Conservation (phyloP, 2,329 filamentous ascomycete species). For the Epichloe baconii region DNA sequence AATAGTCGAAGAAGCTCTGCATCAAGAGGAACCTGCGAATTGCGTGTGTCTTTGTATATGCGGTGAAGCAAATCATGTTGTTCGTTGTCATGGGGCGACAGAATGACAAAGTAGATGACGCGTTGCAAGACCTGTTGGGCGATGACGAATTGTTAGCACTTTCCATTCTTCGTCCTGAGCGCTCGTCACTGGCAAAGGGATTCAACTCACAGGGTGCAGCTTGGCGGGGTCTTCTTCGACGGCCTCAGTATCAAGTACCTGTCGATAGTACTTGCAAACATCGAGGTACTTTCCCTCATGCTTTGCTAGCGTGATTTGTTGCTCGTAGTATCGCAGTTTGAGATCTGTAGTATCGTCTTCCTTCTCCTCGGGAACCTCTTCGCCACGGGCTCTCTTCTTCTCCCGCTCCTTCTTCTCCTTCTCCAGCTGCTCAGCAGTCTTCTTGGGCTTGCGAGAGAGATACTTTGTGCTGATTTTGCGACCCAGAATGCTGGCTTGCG, state of each 20-base stretch:
- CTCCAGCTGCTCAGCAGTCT: constrained; percentile 76
- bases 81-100: constrained; percentile 95
- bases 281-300: constrained; percentile 97
- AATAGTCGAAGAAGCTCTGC: constrained; percentile 85
- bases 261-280: constrained; percentile 94
- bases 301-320: constrained; percentile 90
- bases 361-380: constrained; percentile 65
- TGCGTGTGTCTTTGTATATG: constrained; percentile 74
- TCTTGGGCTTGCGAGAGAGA: constrained; percentile 80
- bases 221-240: constrained; percentile 83
- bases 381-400: constrained; percentile 67
- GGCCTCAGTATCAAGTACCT: constrained; percentile 90
- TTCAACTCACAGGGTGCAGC: constrained; percentile 59
- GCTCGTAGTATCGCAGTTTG: constrained; percentile 92
- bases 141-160: background rate
- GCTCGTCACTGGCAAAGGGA: background rate
- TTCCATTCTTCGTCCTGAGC: background rate
- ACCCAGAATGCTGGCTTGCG: constrained; percentile 81
- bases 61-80: constrained; percentile 95
- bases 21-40: constrained; percentile 63
- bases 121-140: constrained; percentile 64
- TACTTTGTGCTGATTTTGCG: constrained; percentile 96
- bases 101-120: constrained; percentile 94
- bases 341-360: constrained; percentile 90
- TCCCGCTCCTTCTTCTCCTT: constrained; percentile 83